Evolutionary conservation across 495 filamentous ascomycete genomes (phyloP), one percentile per base, ranked within the genome.

Genomic region (Neurospora intermedia): DNA sequence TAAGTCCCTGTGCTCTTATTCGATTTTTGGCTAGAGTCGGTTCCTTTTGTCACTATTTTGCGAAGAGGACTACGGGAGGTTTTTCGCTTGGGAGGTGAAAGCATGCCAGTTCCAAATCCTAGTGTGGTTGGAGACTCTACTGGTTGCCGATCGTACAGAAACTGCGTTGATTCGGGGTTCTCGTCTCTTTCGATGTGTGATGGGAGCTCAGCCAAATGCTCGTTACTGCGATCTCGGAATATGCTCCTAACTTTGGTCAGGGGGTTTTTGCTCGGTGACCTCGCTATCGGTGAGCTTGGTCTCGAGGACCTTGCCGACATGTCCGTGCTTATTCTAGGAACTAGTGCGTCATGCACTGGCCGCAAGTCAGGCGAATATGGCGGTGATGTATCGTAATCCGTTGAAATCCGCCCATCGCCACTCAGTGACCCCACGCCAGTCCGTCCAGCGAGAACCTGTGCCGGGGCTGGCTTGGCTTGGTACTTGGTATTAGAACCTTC

Each of bases 221-320:
- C 83, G 69, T 80, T 79, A 73, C 83, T 85, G 43, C 82, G 83
- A 66, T 86, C 85, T 6, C 84, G 82, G 74, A 86, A 85, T 27
- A 85, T 85, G 72, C 75, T 82, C 77, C 80, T 84, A 71, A 86
- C 84, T 75, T 79, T 84, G 8, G 75, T 80, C 69, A 86, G 77
- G 8, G 82, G 83, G 69, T 84, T 85, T n/a, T 82, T 78, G 4
- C 77, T 74, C 15, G 85, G 85, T 8, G 85, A 86, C 4, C 27
- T 66, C 54, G 23, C 54, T 18, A 18, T 66, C 27, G 54, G 54
- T 18, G 54, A 66, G 46, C 76, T 78, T 6, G 82, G 80, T 11
- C 84, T 76, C 72, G 82, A 86, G 16, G 75, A 75, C 43, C 76
- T 73, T 27, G 83, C 84, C 13, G 84, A 85, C n/a, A 84, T 69